Evolutionary conservation across 2,329 filamentous ascomycete species (phyloP), one percentile per base, ranked within the genome.

Genomic region (Biscogniauxia sp.): DNA sequence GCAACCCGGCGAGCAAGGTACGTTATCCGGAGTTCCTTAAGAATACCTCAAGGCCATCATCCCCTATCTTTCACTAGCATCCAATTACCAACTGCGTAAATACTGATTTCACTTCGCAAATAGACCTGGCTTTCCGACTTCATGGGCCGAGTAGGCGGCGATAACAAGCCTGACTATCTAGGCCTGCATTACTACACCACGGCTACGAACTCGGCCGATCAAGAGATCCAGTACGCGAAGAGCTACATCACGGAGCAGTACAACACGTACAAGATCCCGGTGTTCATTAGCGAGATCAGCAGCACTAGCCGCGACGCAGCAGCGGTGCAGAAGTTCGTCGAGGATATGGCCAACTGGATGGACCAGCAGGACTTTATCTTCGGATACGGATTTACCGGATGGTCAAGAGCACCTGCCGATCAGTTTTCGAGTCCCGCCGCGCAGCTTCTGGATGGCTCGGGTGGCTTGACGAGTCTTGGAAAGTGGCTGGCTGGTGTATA

Each of bases 361-460:
- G 78, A 81, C 62, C 57, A 66, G 51, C 71, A 71, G 63, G 70
- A 71, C 53, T 79, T 73, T 72, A 66, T 81, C 17, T 69, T 69
- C 58, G 76, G 79, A 62, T 80, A 80, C 65, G 74, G 71, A 37
- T 77, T 78, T 66, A 79, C 78, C 64, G 77, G 76, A n/a, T 15
- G 15, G 37, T 45, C 37, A 17, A 45, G 5, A 45, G 15, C 6
- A n/a, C 17, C 37, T 11, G 37, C 37, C 7, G 37, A 45, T n/a
- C 6, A 45, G 15, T 45, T 45, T 45, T 45, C 37, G 37, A 45
- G 37, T n/a, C 37, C 37, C 17, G 37, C 37, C 13, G 37, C 37
- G 7, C 37, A 45, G 37, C 17, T 45, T 15, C 17, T 45, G 15
- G 15, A 45, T 45, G 6, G 5, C 6, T 17, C 37, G 37, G 37